Evolutionary conservation across 2,329 filamentous ascomycete species (phyloP).

Genomic region (Xylariomycetidae sp.): DNA sequence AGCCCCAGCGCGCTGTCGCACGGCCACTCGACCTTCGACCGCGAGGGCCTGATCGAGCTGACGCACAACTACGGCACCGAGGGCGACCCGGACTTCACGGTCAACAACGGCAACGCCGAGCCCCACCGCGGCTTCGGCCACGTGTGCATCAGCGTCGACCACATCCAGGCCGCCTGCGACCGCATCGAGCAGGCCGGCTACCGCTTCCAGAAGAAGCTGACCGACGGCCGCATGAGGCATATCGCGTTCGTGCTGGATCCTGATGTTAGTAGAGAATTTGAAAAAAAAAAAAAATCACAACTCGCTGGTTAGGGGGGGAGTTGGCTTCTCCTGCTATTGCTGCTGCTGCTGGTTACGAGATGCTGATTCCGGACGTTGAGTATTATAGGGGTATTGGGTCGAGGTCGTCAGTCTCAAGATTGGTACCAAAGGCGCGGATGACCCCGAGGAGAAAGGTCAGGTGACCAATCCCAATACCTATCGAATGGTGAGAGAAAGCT

Average conservation of each 20-base stretch:
- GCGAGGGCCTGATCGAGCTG: slow-evolving; percentile 86
- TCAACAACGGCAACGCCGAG: slow-evolving; percentile 88
- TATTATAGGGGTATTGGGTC: slow-evolving; percentile 84
- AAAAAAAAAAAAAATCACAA: too few species aligned
- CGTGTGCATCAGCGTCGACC: slow-evolving; percentile 76
- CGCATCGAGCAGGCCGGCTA: slow-evolving; percentile 87
- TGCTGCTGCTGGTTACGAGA: too few species aligned
- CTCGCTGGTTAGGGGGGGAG: too few species aligned
- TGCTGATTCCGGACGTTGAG: too few species aligned
- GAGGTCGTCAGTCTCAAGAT: slow-evolving; percentile 73
- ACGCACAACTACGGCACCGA: slow-evolving; percentile 86
- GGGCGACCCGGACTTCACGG: slow-evolving; percentile 70
- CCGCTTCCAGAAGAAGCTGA: slow-evolving; percentile 90
- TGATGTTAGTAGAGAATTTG: too few species aligned
- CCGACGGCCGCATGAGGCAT: slow-evolving; percentile 78
- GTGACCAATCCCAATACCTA: slow-evolving; percentile 73
- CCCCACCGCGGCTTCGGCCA: slow-evolving; percentile 82
- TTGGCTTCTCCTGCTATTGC: too few species aligned
- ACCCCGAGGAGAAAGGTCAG: slow-evolving; percentile 67
- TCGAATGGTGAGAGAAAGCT: slow-evolving; percentile 65
- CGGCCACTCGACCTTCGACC: slow-evolving; percentile 69
- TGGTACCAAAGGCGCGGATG: slow-evolving; percentile 38
- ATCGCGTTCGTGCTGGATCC: slow-evolving; percentile 91
- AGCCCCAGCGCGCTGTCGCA: slow-evolving; percentile 67
- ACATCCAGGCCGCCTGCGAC: slow-evolving; percentile 85